phyloP scores from a whole-genome alignment of 148 eudicot genomes.

The Fagopyrum homotropicum region DNA sequence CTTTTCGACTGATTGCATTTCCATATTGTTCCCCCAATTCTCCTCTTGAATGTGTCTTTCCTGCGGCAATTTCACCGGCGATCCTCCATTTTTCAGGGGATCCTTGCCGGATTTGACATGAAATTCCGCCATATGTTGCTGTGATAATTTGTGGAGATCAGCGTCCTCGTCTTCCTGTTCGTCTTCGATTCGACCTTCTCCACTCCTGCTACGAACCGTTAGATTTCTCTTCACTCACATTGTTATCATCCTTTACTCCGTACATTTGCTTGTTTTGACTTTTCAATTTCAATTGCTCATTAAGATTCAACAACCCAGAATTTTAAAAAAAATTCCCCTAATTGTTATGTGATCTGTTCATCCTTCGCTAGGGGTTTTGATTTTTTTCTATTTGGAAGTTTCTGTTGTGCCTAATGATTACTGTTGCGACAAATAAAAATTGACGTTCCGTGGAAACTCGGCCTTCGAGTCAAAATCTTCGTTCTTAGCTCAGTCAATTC shows the following conservation, averaged over 20 bases:
- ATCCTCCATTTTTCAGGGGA: too few relatives aligned
- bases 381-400: neutral
- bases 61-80: slow-evolving; percentile 14
- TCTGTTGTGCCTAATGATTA: neutral
- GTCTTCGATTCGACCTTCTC: neutral
- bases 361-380: slow-evolving; percentile 1
- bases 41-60: slow-evolving; percentile 1
- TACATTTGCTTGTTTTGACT: neutral
- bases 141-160: slow-evolving; percentile 9
- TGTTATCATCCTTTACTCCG: neutral
- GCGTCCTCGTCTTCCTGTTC: neutral
- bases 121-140: slow-evolving; percentile 15
- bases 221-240: slow-evolving; percentile 1
- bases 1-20: slow-evolving; percentile 14
- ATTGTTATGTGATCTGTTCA: neutral
- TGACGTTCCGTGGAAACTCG: neutral
- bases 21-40: slow-evolving; percentile 13
- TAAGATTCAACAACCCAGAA: neutral
- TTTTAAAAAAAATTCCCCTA: neutral
- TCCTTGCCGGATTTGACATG: neutral
- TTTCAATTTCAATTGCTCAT: neutral
- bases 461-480: neutral
- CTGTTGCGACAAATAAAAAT: neutral
- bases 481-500: slow-evolving; percentile 5
- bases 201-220: neutral